A percentile compares a stretch with the other conserved stretches of the same genome.
Conservation (phyloP, 768 basidiomycete genomes). For the Dictyophora rubrovolvata region DNA sequence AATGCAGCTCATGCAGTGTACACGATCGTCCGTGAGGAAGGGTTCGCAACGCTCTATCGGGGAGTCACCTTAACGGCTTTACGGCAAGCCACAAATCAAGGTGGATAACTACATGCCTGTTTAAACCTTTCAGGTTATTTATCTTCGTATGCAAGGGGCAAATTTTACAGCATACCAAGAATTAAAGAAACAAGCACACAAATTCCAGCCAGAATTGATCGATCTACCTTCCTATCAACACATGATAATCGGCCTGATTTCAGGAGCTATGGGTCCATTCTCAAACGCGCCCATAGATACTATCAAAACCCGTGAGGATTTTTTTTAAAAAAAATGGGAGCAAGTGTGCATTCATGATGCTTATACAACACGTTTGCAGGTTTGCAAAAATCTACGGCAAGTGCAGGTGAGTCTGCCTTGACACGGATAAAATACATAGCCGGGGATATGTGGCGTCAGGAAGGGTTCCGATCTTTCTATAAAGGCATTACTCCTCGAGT, state of each 20-base stretch:
- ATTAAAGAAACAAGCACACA: conserved; percentile 75
- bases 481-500: conserved; percentile 98
- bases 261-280: conserved; percentile 97
- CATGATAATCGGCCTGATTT: conserved; percentile 89
- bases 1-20: conserved; percentile 97
- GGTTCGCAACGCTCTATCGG: conserved; percentile 72
- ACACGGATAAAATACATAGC: conserved; percentile 74
- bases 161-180: conserved; percentile 99
- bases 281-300: conserved; percentile 95
- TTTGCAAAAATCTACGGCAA: conserved; percentile 72
- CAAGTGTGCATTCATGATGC: conserved; percentile 2
- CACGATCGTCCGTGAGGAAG: conserved; percentile 90
- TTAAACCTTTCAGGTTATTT: not conserved
- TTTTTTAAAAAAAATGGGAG: not conserved
- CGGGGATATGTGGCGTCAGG: conserved; percentile 85
- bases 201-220: conserved; percentile 62
- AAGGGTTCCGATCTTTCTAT: conserved; percentile 88
- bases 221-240: conserved; percentile 93
- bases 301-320: conserved; percentile 78
- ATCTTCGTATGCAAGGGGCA: conserved; percentile 44
- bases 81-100: conserved; percentile 96
- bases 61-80: conserved; percentile 91
- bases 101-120: conserved; percentile 25
- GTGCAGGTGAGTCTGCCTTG: conserved; percentile 66
- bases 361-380: conserved; percentile 31